Conservation (phyloP, 805 yeast genomes). For the Maudiozyma turicensis region DNA sequence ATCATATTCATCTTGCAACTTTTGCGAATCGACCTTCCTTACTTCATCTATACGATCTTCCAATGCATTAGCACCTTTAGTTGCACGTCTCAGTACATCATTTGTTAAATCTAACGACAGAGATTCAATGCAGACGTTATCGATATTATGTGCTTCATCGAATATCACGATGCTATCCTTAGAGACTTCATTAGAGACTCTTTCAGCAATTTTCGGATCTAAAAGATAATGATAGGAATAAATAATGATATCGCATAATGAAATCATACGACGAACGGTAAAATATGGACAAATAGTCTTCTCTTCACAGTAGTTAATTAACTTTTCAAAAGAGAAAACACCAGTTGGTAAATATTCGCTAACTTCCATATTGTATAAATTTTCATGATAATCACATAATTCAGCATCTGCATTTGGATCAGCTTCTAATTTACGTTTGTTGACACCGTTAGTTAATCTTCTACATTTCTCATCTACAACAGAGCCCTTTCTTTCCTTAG, state of each 20-base stretch:
- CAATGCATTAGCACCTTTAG: slow-evolving; percentile 74
- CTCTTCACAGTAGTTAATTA: slow-evolving; percentile 65
- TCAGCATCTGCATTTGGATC: slow-evolving; percentile 47
- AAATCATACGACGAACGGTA: slow-evolving; percentile 95
- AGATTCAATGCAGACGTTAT: slow-evolving; percentile 96
- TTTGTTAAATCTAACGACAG: slow-evolving; percentile 86
- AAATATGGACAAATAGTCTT: slow-evolving; percentile 91
- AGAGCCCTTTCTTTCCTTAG: slow-evolving; percentile 80
- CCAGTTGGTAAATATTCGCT: slow-evolving; percentile 86
- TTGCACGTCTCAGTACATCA: slow-evolving; percentile 75
- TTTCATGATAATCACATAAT: slow-evolving; percentile 86
- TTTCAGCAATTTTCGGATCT: slow-evolving; percentile 94
- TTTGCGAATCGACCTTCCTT: slow-evolving; percentile 71
- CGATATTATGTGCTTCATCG: slow-evolving; percentile 98
- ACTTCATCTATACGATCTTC: slow-evolving; percentile 79
- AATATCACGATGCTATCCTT: slow-evolving; percentile 90
- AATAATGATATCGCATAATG: slow-evolving; percentile 85
- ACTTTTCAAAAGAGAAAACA: slow-evolving; percentile 84
- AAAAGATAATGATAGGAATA: slow-evolving; percentile 92
- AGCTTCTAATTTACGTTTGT: slow-evolving; percentile 54
- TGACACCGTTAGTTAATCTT: slow-evolving; percentile 84
- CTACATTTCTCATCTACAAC: slow-evolving; percentile 96
- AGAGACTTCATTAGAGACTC: slow-evolving; percentile 86
- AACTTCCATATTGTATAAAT: slow-evolving; percentile 76
- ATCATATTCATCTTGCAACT: slow-evolving; percentile 83